These are phyloP conservation scores for Zychaea mexicana DNA, from an alignment of 371 early-diverging fungal genomes.

Conservation along the genomic window DNA sequence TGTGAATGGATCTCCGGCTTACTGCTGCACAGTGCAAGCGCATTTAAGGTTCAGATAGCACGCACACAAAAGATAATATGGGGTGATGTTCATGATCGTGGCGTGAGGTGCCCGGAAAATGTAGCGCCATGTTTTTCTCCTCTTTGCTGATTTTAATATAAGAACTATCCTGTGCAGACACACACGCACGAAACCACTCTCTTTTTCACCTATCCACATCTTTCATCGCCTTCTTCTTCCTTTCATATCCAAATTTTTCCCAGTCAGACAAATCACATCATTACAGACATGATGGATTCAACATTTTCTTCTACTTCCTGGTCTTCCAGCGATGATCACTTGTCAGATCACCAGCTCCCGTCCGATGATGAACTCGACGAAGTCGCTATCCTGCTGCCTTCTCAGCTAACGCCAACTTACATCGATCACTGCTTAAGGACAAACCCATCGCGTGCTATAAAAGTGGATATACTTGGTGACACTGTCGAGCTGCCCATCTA, in stretches of 20 bases:
- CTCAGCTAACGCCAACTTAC: constrained; percentile 10
- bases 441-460: constrained; percentile 8
- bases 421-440: constrained; percentile 13
- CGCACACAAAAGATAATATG: neutral
- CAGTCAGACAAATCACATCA: neutral
- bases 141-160: neutral
- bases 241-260: neutral
- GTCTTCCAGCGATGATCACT: constrained; percentile 5
- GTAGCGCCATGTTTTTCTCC: constrained; percentile 2
- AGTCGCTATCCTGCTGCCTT: neutral
- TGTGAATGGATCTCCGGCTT: too few relatives aligned
- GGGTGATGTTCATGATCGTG: neutral
- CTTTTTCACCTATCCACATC: neutral
- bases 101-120: neutral
- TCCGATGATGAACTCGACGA: neutral
- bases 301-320: neutral
- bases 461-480: constrained; percentile 15
- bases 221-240: neutral
- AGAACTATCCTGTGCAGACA: too few relatives aligned
- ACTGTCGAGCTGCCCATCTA: constrained; percentile 17
- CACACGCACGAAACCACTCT: too few relatives aligned
- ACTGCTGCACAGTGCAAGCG: neutral
- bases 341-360: neutral
- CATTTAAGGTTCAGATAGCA: neutral
- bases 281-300: neutral